A percentile compares a stretch with the other conserved stretches of the same genome.
Conservation (phyloP, 2,329 filamentous ascomycete species). For the Trichoderma aggressivum region DNA sequence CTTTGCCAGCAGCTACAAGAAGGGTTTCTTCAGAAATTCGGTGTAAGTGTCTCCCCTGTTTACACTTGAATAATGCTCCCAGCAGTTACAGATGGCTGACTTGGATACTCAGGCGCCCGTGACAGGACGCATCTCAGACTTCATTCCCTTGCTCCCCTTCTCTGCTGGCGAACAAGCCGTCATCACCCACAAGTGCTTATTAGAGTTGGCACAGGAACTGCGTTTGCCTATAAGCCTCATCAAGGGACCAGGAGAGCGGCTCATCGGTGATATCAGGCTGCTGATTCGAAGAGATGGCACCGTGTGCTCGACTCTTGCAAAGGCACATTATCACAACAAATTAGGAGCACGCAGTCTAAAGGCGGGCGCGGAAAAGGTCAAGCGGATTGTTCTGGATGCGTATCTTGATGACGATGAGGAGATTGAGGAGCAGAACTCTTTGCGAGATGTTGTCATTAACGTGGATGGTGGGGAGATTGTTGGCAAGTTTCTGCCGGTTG, state of each 20-base stretch:
- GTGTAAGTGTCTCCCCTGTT: neutral
- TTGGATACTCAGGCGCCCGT: conserved; percentile 2
- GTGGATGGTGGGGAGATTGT: conserved; percentile 2
- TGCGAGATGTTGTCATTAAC: neutral
- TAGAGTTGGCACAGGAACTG: conserved; percentile 1
- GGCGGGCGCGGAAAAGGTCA: conserved; percentile 5
- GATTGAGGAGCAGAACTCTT: neutral
- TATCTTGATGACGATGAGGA: conserved; percentile 14
- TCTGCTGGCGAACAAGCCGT: conserved; percentile 15
- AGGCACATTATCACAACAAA: conserved; percentile 2
- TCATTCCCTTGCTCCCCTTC: conserved; percentile 13
- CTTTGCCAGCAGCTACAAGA: neutral
- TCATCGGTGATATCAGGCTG: conserved; percentile 7
- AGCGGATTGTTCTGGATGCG: conserved; percentile 8
- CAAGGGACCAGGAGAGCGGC: neutral
- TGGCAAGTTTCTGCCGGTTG: neutral
- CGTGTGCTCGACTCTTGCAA: conserved; percentile 1
- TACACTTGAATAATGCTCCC: rapidly evolving
- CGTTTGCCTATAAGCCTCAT: neutral
- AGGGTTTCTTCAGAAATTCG: neutral
- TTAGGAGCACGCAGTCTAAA: conserved; percentile 13
- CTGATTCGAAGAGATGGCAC: neutral
- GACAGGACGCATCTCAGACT: conserved; percentile 14
- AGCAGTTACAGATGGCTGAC: neutral
- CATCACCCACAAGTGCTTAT: conserved; percentile 16